A percentile compares a stretch with the other conserved stretches of the same genome.
Evolutionary conservation across 163 green algal genomes (phyloP).

Genomic region (Scenedesmus sp.): DNA sequence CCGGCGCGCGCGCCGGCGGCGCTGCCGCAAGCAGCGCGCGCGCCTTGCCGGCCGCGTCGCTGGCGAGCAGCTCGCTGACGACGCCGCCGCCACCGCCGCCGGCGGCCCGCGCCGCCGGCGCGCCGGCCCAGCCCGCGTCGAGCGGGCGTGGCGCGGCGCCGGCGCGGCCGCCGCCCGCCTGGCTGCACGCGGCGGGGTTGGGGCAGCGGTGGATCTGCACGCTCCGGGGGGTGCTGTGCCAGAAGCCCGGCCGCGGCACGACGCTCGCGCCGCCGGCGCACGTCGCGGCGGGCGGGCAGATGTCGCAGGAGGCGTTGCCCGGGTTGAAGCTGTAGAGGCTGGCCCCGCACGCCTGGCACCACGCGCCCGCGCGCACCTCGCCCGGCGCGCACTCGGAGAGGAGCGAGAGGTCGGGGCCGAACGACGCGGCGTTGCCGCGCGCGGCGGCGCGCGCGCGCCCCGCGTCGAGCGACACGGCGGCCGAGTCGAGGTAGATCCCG

Average conservation of each 20-base stretch:
- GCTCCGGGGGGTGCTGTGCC: slow-evolving; percentile 5
- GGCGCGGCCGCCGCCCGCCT: neutral
- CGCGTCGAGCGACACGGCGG: neutral
- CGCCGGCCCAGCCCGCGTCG: too few relatives aligned
- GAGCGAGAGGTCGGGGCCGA: neutral
- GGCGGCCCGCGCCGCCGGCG: too few relatives aligned
- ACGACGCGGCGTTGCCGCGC: neutral
- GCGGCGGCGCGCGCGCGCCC: neutral
- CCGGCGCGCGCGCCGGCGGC: neutral
- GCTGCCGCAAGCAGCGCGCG: neutral
- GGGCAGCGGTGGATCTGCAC: slow-evolving; percentile 16
- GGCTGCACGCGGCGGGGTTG: neutral
- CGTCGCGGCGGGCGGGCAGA: neutral
- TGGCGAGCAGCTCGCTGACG: neutral
- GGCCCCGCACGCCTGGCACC: neutral
- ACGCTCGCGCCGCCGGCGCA: slow-evolving; percentile 1
- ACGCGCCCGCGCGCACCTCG: slow-evolving; percentile 1
- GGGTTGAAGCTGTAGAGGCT: slow-evolving; percentile 22
- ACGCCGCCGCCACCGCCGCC: too few relatives aligned
- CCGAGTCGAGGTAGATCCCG: slow-evolving; percentile 4
- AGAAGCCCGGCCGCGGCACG: neutral
- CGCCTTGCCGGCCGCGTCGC: neutral
- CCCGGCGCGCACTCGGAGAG: neutral
- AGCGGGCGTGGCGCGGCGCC: too few relatives aligned
- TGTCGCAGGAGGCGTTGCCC: slow-evolving; percentile 2